phyloP scores from a whole-genome alignment of 1,284 basidiomycete genomes.

The Moesziomyces sp. region DNA sequence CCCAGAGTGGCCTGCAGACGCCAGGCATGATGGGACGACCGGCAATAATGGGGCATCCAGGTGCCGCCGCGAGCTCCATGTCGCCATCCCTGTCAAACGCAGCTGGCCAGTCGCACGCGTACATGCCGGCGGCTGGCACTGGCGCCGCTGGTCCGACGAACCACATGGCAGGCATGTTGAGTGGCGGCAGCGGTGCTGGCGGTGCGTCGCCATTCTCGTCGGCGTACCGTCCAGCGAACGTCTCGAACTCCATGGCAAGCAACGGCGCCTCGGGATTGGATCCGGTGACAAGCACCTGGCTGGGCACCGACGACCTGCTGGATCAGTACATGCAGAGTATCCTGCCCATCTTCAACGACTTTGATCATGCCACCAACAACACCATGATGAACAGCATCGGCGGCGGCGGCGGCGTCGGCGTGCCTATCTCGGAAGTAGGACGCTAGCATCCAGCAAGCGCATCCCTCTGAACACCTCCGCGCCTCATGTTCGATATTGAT shows the following conservation, averaged over 20 bases:
- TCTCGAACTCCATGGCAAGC: constrained; percentile 2
- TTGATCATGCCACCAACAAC: constrained; percentile 44
- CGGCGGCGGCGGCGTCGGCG: constrained; percentile 35
- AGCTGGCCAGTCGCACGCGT: constrained; percentile 6
- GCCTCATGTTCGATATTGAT: too few relatives aligned
- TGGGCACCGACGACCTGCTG: constrained; percentile 44
- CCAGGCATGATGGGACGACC: constrained; percentile 19
- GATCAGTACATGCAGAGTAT: constrained; percentile 52
- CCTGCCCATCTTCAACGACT: constrained; percentile 48
- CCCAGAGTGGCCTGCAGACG: constrained; percentile 24
- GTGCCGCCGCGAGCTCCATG: constrained; percentile 1
- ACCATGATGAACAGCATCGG: constrained; percentile 34
- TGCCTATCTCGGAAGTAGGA: constrained; percentile 37
- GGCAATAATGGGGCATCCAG: constrained; percentile 12
- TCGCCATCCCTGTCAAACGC: constrained; percentile 10
- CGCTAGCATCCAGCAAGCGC: constrained; percentile 2
- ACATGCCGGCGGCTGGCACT: constrained; percentile 8
- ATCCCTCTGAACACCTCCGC: too few relatives aligned
- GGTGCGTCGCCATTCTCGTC: constrained; percentile 21
- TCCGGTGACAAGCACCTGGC: constrained; percentile 36
- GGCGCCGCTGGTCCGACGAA: background rate
- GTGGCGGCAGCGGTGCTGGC: constrained; percentile 8
- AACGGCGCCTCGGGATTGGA: constrained; percentile 17
- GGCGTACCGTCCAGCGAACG: constrained; percentile 8
- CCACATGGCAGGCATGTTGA: constrained; percentile 10